Evolutionary conservation across 805 yeast species (phyloP).

Genomic region (Gaillardinia entomophila): DNA sequence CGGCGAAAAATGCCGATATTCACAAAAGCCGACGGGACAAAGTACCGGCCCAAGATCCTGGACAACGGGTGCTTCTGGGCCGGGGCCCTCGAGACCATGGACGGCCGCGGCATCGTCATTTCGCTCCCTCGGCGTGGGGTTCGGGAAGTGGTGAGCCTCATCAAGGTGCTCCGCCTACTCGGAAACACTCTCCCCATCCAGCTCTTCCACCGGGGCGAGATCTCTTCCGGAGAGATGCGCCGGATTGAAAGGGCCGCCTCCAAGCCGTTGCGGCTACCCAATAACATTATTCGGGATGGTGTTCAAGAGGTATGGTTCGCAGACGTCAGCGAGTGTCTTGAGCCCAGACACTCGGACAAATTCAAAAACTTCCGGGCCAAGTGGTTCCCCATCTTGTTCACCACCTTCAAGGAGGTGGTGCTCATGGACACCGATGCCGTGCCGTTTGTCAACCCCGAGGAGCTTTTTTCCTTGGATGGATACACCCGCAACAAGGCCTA

Average conservation of each 20-base stretch:
- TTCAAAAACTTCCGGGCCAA: slow-evolving; percentile 32
- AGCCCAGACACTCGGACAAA: slow-evolving; percentile 8
- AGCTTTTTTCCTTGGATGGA: slow-evolving; percentile 21
- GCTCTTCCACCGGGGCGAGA: slow-evolving; percentile 22
- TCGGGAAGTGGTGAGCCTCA: slow-evolving; percentile 43
- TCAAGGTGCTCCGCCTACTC: slow-evolving; percentile 44
- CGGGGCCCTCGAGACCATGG: slow-evolving; percentile 16
- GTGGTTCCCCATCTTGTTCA: slow-evolving; percentile 26
- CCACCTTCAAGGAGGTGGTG: slow-evolving; percentile 42
- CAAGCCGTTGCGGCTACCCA: slow-evolving; percentile 5
- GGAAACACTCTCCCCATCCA: slow-evolving; percentile 45
- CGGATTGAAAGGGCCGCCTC: slow-evolving; percentile 10
- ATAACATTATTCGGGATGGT: slow-evolving; percentile 7
- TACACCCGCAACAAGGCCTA: slow-evolving; percentile 28
- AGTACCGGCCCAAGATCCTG: not conserved
- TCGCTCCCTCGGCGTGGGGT: slow-evolving; percentile 42
- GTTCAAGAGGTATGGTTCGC: slow-evolving; percentile 8
- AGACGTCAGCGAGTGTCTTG: slow-evolving; percentile 12
- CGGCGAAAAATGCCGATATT: not conserved
- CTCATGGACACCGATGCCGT: slow-evolving; percentile 51
- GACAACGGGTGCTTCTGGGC: slow-evolving; percentile 16
- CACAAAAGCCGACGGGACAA: not conserved
- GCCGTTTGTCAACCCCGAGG: slow-evolving; percentile 26
- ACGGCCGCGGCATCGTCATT: slow-evolving; percentile 51
- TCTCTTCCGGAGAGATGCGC: slow-evolving; percentile 2